phyloP scores from a whole-genome alignment of 129 eudicot species.

The Arctium lappa region DNA sequence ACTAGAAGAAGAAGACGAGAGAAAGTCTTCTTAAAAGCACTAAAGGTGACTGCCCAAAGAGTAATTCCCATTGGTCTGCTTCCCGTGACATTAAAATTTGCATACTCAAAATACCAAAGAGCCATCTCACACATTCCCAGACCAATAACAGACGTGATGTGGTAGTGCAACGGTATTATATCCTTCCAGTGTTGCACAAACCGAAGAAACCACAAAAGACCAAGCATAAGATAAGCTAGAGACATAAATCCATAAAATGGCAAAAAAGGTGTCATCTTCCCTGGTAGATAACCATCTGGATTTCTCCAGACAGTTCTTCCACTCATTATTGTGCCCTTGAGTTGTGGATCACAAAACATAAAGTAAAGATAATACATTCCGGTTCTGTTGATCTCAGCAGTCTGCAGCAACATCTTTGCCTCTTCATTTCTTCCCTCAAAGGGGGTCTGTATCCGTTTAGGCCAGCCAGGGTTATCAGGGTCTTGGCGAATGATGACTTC shows the following conservation, averaged over 20 bases:
- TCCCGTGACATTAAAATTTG: conserved; percentile 73
- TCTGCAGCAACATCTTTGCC: conserved; percentile 55
- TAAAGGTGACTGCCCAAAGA: conserved; percentile 80
- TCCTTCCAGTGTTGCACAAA: conserved; percentile 84
- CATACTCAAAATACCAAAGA: conserved; percentile 83
- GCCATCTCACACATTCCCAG: conserved; percentile 94
- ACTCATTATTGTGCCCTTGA: conserved; percentile 59
- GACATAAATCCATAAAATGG: conserved; percentile 85
- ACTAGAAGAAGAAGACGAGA: conserved; percentile 83
- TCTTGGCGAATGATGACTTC: conserved; percentile 75
- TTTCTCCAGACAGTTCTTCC: conserved; percentile 94
- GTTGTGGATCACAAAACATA: conserved; percentile 70
- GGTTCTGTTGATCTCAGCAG: conserved; percentile 64
- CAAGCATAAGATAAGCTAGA: conserved; percentile 70
- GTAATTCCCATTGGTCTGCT: conserved; percentile 83
- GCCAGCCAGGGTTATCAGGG: conserved; percentile 77
- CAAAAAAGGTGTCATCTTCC: conserved; percentile 84
- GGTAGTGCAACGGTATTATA: conserved; percentile 74
- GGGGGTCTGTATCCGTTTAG: conserved; percentile 57
- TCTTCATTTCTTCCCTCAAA: conserved; percentile 64
- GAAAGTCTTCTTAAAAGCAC: conserved; percentile 77
- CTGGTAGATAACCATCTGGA: conserved; percentile 82
- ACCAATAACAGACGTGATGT: conserved; percentile 80
- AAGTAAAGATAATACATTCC: conserved; percentile 92
- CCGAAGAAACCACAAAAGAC: conserved; percentile 78